Evolutionary conservation across 306 rosid species (phyloP).

Genomic region (Ziziphus jujuba): DNA sequence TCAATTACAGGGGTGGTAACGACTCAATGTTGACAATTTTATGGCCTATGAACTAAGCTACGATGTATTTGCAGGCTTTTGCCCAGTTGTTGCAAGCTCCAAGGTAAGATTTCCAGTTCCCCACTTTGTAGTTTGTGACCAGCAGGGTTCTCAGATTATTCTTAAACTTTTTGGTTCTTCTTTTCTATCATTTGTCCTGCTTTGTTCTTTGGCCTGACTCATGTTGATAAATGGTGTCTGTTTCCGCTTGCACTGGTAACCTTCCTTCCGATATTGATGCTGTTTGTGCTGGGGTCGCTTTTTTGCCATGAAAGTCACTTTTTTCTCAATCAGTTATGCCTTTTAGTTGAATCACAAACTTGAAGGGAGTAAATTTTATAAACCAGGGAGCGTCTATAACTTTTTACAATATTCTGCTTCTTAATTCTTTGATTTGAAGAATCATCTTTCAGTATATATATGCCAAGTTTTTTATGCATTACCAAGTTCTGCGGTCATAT

Average conservation of each 20-base stretch:
- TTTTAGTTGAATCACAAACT: no score
- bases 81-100: conserved; percentile 90
- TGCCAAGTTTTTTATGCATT: no score
- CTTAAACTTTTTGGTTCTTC: background rate
- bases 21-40: conserved; percentile 9
- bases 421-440: no score
- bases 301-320: background rate
- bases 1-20: no score
- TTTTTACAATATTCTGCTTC: no score
- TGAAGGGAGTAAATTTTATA: no score
- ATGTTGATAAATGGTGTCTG: background rate
- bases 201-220: background rate
- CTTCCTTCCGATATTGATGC: no score
- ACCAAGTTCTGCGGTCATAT: no score
- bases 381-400: no score
- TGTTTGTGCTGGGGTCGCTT: background rate
- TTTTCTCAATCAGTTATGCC: no score
- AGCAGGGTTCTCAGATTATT: conserved; percentile 92
- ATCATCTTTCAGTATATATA: no score
- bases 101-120: conserved; percentile 95
- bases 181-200: background rate
- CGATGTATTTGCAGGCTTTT: conserved; percentile 67
- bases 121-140: conserved; percentile 93
- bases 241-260: no score
- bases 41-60: background rate